Evolutionary conservation across 305 asterid species (phyloP).

Genomic region (Solanum aculeatissimum): DNA sequence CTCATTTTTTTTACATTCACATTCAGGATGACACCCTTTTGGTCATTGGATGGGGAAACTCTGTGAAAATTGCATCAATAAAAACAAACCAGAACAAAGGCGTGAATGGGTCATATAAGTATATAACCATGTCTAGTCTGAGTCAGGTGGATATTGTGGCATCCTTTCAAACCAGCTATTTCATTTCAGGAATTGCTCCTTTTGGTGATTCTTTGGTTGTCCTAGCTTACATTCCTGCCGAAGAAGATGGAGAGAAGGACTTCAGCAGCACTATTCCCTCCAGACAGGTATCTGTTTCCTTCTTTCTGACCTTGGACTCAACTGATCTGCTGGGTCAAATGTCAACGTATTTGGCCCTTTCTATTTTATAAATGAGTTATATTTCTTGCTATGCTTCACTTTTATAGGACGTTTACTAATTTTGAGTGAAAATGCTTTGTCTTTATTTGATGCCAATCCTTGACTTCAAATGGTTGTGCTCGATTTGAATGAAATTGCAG

Average conservation of each 20-base stretch:
- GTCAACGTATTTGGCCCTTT: not conserved
- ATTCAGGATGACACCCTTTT: constrained; percentile 76
- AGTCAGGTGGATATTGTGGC: constrained; percentile 94
- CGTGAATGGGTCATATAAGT: constrained; percentile 52
- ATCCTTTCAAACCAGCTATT: constrained; percentile 88
- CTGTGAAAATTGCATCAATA: constrained; percentile 77
- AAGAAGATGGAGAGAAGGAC: constrained; percentile 79
- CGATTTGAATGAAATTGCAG: not conserved
- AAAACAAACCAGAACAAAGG: constrained; percentile 49
- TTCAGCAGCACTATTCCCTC: constrained; percentile 67
- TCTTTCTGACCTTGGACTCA: not conserved
- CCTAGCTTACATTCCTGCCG: constrained; percentile 81
- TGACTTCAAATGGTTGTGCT: not conserved
- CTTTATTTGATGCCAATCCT: not conserved
- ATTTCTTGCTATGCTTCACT: not conserved
- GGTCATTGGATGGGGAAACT: constrained; percentile 97
- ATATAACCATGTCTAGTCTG: constrained; percentile 60
- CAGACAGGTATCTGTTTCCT: constrained; percentile 59
- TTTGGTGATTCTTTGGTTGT: constrained; percentile 93
- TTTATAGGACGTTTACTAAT: not conserved
- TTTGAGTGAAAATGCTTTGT: not conserved
- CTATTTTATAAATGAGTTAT: not conserved
- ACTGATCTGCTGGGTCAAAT: not conserved
- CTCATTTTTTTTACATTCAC: constrained; percentile 17
- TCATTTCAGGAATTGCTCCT: constrained; percentile 95